Evolutionary conservation across 2,329 filamentous ascomycete species (phyloP), one percentile per base, ranked within the genome.

Genomic region (Capronia epimyces): DNA sequence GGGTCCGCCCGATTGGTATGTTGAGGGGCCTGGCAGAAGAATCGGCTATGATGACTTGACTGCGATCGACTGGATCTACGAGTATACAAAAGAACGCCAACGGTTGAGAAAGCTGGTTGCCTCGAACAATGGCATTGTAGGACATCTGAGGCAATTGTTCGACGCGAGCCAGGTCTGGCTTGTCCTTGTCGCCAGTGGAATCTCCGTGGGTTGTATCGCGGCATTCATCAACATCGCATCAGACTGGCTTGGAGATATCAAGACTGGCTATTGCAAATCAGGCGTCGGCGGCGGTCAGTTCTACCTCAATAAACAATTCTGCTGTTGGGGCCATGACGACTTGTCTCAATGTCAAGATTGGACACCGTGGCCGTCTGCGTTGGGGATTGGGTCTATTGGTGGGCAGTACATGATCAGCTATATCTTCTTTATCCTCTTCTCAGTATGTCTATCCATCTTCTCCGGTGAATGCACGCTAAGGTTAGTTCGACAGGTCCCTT

Each of bases 41-140:
- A 90, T 96, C 31, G 91, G 87, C 48, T 98, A 98, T 71, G 91
- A 96, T 65, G 87, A 98, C 70, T 76, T 96, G 67, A 96, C 91
- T 13, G 91, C 93, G 52, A 98, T 98, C 67, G 93, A 98, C 73
- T 98, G 93, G 93, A 97, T 97, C 65, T 97, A 95, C 63, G 93
- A 98, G 69, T 95, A 97, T 66, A 93, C 87, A 46, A 96, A 96
- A 68, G 93, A 98, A 71, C 82, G 93, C 16, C 89, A 95, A 67
- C 82, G 93, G 20, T 73, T 94, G 63, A 81, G 89, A n/a, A 79
- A 86, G 24, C 74, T 98, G 16, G 80, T 82, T 49, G 80, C 85
- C 0, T 79, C 82, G 6, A 47, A 51, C 20, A 76, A 80, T 16
- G 87, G 89, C 0, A 60, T 95, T 3, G 53, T 90, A 16, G 89